These are phyloP conservation scores for Allomyces arbusculus DNA, from an alignment of 192 early-diverging fungal genomes.

Conservation along the genomic window DNA sequence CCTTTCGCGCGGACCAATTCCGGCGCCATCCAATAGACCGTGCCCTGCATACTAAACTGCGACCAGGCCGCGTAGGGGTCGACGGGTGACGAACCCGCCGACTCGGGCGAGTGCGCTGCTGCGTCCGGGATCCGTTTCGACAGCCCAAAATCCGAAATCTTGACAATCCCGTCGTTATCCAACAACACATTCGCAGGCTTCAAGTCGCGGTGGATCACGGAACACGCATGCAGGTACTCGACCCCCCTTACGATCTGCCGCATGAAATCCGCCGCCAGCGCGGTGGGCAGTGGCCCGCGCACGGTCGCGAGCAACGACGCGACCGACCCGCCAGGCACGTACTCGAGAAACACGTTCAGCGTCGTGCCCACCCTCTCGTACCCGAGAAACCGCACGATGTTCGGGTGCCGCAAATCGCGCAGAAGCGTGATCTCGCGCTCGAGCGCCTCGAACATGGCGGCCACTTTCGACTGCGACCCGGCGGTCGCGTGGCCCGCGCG, in stretches of 20 bases:
- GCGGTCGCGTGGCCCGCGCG: conserved; percentile 16
- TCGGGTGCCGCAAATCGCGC: conserved; percentile 30
- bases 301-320: conserved; percentile 46
- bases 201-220: neutral
- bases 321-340: conserved; percentile 85
- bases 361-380: conserved; percentile 44
- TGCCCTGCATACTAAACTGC: conserved; percentile 29
- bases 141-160: conserved; percentile 77
- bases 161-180: neutral
- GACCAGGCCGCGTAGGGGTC: too few species aligned
- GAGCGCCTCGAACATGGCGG: conserved; percentile 30
- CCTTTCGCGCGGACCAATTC: conserved; percentile 62
- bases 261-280: conserved; percentile 48
- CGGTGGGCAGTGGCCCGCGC: conserved; percentile 47
- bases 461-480: neutral
- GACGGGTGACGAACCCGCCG: too few species aligned
- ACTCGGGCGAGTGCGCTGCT: too few species aligned
- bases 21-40: conserved; percentile 90
- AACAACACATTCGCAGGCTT: neutral
- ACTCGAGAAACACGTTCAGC: conserved; percentile 91
- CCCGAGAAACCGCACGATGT: conserved; percentile 51
- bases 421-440: conserved; percentile 52
- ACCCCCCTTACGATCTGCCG: conserved; percentile 2
- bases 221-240: neutral
- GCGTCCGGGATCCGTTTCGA: conserved; percentile 49